Evolutionary conservation across 2,329 filamentous ascomycete genomes (phyloP).

Genomic region (Ploettnerulaceae sp.): DNA sequence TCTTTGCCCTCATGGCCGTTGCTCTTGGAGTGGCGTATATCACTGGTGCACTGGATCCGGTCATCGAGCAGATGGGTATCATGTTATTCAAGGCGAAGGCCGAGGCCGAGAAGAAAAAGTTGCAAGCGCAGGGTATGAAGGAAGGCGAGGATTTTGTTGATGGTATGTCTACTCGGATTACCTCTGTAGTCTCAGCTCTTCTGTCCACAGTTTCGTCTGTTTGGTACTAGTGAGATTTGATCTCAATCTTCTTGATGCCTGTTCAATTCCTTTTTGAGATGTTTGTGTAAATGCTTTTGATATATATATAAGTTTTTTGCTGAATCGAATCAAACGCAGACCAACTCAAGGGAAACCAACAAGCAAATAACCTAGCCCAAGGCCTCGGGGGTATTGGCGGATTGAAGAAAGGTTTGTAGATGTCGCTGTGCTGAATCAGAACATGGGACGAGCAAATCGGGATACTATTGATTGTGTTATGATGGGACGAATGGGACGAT

Average conservation of each 20-base stretch:
- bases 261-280: background rate
- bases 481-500: slow-evolving; percentile 2
- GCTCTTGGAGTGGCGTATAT: slow-evolving; percentile 36
- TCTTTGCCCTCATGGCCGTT: slow-evolving; percentile 32
- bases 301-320: background rate
- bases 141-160: slow-evolving; percentile 38
- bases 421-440: background rate
- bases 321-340: slow-evolving; percentile 22
- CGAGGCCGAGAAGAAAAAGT: slow-evolving; percentile 38
- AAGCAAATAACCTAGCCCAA: slow-evolving; percentile 33
- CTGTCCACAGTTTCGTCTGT: too few species aligned
- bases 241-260: too few species aligned
- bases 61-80: slow-evolving; percentile 37
- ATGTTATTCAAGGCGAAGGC: slow-evolving; percentile 40
- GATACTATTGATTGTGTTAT: background rate
- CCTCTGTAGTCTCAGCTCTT: too few species aligned
- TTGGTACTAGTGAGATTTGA: too few species aligned
- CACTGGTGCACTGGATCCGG: slow-evolving; percentile 37
- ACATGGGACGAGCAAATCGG: background rate
- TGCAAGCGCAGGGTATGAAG: slow-evolving; percentile 37
- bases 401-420: slow-evolving; percentile 19
- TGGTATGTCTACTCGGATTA: too few species aligned
- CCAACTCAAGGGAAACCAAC: slow-evolving; percentile 37
- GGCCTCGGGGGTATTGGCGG: slow-evolving; percentile 23
- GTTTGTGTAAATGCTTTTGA: background rate